Evolutionary conservation across 2,329 filamentous ascomycete genomes (phyloP).

Genomic region (Fusarium sp.): DNA sequence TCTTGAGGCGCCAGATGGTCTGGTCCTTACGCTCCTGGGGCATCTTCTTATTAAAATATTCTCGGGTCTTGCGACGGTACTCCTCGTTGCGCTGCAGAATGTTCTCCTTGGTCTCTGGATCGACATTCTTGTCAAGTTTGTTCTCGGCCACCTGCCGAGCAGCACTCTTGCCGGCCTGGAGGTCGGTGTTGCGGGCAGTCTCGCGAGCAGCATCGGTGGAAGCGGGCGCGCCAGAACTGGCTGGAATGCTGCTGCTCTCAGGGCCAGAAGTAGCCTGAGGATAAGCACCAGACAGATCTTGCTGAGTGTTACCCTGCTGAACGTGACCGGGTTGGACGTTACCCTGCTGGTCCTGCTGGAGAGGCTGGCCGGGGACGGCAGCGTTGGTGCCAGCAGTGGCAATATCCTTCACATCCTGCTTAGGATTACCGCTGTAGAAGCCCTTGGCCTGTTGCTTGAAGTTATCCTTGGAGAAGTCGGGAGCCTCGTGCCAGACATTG

Average conservation of each 20-base stretch:
- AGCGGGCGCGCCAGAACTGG: conserved; percentile 51
- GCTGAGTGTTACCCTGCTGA: conserved; percentile 1
- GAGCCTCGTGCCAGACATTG: conserved; percentile 92
- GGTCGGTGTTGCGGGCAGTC: conserved; percentile 54
- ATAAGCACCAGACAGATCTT: not conserved
- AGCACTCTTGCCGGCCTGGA: conserved; percentile 46
- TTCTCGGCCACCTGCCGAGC: conserved; percentile 60
- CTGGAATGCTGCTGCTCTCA: conserved; percentile 5
- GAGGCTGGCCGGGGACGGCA: conserved; percentile 55
- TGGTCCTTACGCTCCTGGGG: conserved; percentile 93
- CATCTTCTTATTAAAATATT: conserved; percentile 87
- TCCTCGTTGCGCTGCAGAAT: conserved; percentile 55
- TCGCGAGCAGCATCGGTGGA: conserved; percentile 41
- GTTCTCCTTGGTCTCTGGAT: conserved; percentile 69
- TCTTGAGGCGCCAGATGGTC: conserved; percentile 90
- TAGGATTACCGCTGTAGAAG: conserved; percentile 63
- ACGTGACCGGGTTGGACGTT: not conserved
- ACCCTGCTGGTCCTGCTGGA: conserved; percentile 24
- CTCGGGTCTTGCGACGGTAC: conserved; percentile 62
- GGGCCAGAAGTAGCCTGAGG: conserved; percentile 59
- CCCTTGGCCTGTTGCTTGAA: conserved; percentile 74
- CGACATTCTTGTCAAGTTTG: conserved; percentile 65
- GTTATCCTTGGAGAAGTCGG: conserved; percentile 75
- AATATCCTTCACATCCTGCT: conserved; percentile 68
- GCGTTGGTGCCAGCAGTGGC: conserved; percentile 66